These are phyloP conservation scores for Herpetomonas tarakana DNA, from an alignment of 208 protist genomes.

Conservation along the genomic window DNA sequence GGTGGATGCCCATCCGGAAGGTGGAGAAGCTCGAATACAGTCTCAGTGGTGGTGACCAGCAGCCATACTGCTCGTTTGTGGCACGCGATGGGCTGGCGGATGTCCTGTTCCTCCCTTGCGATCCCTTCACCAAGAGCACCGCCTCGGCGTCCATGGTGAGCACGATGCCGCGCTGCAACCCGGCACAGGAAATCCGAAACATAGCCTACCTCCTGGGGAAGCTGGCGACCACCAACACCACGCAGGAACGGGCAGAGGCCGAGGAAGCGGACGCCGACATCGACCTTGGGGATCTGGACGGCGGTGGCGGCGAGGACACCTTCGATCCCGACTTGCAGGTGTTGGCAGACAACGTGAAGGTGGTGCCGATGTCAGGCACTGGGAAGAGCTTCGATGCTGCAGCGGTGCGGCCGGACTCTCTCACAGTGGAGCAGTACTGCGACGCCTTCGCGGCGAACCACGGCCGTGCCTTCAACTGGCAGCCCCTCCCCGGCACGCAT, in stretches of 20 bases:
- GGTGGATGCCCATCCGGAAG: slow-evolving; percentile 15
- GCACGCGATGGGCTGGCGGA: slow-evolving; percentile 9
- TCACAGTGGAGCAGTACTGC: slow-evolving; percentile 15
- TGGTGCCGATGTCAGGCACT: background rate
- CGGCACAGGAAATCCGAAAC: slow-evolving; percentile 3
- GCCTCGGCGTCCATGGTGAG: slow-evolving; percentile 21
- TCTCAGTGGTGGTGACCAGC: background rate
- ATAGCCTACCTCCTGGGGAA: slow-evolving; percentile 9
- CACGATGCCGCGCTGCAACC: slow-evolving; percentile 21
- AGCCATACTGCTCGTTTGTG: slow-evolving; percentile 18
- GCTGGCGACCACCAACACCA: background rate
- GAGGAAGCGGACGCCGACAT: background rate
- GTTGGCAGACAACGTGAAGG: background rate
- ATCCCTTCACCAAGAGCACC: slow-evolving; percentile 8
- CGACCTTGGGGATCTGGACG: slow-evolving; percentile 6
- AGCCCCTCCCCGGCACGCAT: slow-evolving; percentile 12
- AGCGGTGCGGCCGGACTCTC: background rate
- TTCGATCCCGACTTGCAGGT: background rate
- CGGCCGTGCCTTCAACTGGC: slow-evolving; percentile 31
- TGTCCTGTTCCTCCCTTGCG: slow-evolving; percentile 23
- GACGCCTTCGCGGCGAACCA: slow-evolving; percentile 12
- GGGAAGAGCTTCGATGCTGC: background rate
- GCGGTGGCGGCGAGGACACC: background rate
- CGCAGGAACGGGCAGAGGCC: background rate
- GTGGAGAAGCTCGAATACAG: slow-evolving; percentile 28